Evolutionary conservation across 768 basidiomycete genomes (phyloP).

Genomic region (Kondoa subrosea): DNA sequence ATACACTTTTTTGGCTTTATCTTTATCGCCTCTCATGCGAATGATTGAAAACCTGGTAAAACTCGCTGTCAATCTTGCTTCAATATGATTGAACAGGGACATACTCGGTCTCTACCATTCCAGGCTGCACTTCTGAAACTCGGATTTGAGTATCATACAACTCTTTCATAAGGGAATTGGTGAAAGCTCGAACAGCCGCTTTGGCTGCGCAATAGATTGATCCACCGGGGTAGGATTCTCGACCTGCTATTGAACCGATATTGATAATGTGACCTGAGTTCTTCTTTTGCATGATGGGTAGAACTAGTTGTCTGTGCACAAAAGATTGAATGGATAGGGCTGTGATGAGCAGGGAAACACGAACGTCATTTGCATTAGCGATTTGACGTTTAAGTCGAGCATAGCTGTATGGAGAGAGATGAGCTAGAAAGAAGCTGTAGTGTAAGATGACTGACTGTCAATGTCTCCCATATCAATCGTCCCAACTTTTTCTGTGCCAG

Average conservation of each 20-base stretch:
- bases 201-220: constrained; percentile 78
- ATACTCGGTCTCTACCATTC: constrained; percentile 33
- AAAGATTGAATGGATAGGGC: too few species aligned
- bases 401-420: too few species aligned
- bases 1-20: constrained; percentile 75
- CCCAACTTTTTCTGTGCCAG: constrained; percentile 73
- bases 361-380: constrained; percentile 64
- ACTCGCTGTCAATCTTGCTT: constrained; percentile 22
- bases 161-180: constrained; percentile 49
- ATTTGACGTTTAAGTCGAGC: constrained; percentile 56
- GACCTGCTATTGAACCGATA: constrained; percentile 78
- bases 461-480: constrained; percentile 57
- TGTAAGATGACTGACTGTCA: too few species aligned
- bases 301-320: constrained; percentile 1
- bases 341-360: constrained; percentile 48
- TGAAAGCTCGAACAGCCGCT: constrained; percentile 60
- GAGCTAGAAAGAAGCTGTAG: too few species aligned
- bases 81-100: not conserved
- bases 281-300: constrained; percentile 55
- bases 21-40: constrained; percentile 69
- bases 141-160: constrained; percentile 84
- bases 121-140: constrained; percentile 87
- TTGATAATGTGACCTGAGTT: constrained; percentile 58
- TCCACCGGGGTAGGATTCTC: constrained; percentile 75
- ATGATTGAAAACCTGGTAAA: constrained; percentile 79